Evolutionary conservation across 352 stramenopile genomes (phyloP).

Genomic region (Globisporangium irregulare): DNA sequence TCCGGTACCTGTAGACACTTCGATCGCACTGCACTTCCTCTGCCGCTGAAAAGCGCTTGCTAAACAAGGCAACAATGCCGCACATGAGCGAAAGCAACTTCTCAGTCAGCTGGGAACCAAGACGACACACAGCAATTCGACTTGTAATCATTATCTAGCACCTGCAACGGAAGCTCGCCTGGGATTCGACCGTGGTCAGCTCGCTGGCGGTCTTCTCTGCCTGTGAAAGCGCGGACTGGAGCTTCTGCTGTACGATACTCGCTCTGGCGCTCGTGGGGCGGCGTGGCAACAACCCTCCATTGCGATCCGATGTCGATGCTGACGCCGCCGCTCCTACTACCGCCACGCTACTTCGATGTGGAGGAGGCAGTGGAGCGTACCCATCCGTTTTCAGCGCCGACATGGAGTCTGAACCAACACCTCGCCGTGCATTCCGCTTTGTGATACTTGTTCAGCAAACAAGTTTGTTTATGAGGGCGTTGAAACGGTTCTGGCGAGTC

Average conservation of each 20-base stretch:
- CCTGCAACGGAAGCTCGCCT: slow-evolving; percentile 21
- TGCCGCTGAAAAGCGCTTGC: slow-evolving; percentile 3
- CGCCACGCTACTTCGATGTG: slow-evolving; percentile 3
- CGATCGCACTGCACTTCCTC: slow-evolving; percentile 22
- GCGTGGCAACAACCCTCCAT: not conserved
- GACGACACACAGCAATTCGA: too few relatives aligned
- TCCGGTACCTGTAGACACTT: slow-evolving; percentile 48
- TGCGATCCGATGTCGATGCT: not conserved
- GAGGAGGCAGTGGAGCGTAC: not conserved
- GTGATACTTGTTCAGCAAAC: too few relatives aligned
- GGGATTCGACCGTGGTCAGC: slow-evolving; percentile 19
- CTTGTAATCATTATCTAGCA: not conserved
- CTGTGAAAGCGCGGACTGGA: slow-evolving; percentile 52
- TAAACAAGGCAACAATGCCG: not conserved
- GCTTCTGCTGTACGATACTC: slow-evolving; percentile 67
- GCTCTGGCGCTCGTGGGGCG: slow-evolving; percentile 17
- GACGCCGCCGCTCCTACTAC: not conserved
- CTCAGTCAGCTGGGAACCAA: too few relatives aligned
- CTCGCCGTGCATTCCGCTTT: slow-evolving; percentile 4
- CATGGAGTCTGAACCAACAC: slow-evolving; percentile 5
- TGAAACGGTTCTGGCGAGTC: slow-evolving; percentile 13
- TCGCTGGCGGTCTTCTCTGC: slow-evolving; percentile 41
- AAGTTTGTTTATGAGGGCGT: not conserved
- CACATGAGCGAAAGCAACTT: too few relatives aligned
- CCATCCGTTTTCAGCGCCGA: slow-evolving; percentile 13